Base-by-base conservation (phyloP, 148 eudicot species). In the Cornus kousa region DNA sequence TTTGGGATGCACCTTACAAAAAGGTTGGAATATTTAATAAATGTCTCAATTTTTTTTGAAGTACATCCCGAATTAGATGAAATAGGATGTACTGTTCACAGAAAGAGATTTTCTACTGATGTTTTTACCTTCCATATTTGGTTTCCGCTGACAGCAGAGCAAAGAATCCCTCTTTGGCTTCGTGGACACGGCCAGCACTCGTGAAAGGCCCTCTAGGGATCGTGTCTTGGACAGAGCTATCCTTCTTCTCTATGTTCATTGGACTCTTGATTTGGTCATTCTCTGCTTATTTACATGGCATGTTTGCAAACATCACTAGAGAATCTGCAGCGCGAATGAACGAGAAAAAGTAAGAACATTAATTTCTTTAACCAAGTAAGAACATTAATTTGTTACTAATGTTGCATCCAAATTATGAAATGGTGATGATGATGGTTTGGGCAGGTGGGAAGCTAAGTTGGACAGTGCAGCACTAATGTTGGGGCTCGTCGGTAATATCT, bases 241-340 rank as follows among this genome's bases (percentile, higher is more conserved):
- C 83, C 35, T 88, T 90, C 79, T 55, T 92, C 0, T 3, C 78
- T 4, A 88, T 90, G 90, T 92, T 92, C 78, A 68, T 89, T 8
- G 94, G 82, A 40, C 91, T 94, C 73, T 85, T 92, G 17, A 60
- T 72, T 14, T 92, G 97, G 97, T 88, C 87, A n/a, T 82, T 83
- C 67, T 81, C 81, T 9, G 81, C 79, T 76, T 89, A 87, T 57
- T 35, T 90, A 48, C 91, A 86, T 40, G 80, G 60, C 76, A 88
- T 91, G 79, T 89, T 83, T 43, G 74, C 85, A 20, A 74, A 81
- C 23, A 86, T 90, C 53, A 80, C 90, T 16, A 80, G 76, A 16
- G 37, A 71, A 74, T 77, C 86, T n/a, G 79, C 91, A 28, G 46
- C 81, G 32, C 46, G 73, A 22, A 77, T 83, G 64, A 81, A 81